These are phyloP conservation scores for Allomyces macrogynus DNA, from an alignment of 192 early-diverging fungal species.

Conservation along the genomic window DNA sequence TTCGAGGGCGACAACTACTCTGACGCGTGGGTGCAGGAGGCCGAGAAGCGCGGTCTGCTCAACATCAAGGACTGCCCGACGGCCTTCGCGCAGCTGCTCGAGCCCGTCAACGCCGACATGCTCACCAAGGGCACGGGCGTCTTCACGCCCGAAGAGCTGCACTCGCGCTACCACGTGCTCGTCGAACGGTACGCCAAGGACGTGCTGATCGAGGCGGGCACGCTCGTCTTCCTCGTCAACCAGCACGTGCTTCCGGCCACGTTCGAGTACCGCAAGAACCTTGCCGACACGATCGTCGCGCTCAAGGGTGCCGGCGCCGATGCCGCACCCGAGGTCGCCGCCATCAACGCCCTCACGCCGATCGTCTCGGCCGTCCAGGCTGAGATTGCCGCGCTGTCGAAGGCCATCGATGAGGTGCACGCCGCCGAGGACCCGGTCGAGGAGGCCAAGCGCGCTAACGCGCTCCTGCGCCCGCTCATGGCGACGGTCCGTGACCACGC, in stretches of 20 bases:
- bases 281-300: slow-evolving; percentile 61
- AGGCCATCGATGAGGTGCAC: slow-evolving; percentile 33
- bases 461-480: slow-evolving; percentile 45
- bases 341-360: slow-evolving; percentile 46
- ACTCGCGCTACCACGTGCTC: slow-evolving; percentile 86
- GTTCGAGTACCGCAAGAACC: slow-evolving; percentile 66
- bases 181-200: slow-evolving; percentile 97
- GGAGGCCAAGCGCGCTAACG: slow-evolving; percentile 37
- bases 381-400: slow-evolving; percentile 28
- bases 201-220: slow-evolving; percentile 76
- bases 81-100: slow-evolving; percentile 68
- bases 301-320: slow-evolving; percentile 39
- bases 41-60: slow-evolving; percentile 80
- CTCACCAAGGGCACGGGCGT: slow-evolving; percentile 57
- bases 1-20: slow-evolving; percentile 99
- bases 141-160: slow-evolving; percentile 67
- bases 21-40: slow-evolving; percentile 79
- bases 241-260: slow-evolving; percentile 76
- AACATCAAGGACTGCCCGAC: slow-evolving; percentile 82
- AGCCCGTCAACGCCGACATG: slow-evolving; percentile 46
- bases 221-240: slow-evolving; percentile 56
- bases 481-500: slow-evolving; percentile 41
- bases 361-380: slow-evolving; percentile 34
- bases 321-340: slow-evolving; percentile 41
- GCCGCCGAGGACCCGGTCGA: slow-evolving; percentile 30